These are phyloP conservation scores for Ophiostoma piceae DNA, from an alignment of 2,329 filamentous ascomycete species.

Conservation along the genomic window DNA sequence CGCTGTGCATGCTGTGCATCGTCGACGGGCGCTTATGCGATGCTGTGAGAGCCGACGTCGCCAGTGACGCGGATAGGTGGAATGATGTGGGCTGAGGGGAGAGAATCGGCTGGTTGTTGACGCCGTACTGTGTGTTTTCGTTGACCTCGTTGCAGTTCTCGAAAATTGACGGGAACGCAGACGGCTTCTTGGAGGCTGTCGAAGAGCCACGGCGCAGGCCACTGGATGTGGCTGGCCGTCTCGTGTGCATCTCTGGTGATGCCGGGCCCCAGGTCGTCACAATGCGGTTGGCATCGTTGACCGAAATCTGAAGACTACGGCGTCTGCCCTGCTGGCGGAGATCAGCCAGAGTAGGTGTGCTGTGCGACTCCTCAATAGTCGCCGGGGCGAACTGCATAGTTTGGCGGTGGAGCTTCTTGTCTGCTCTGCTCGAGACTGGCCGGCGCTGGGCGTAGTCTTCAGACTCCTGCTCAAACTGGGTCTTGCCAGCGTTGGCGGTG, in stretches of 20 bases:
- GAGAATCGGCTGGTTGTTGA: constrained; percentile 22
- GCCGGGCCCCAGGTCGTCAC: not conserved
- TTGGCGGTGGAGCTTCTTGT: constrained; percentile 22
- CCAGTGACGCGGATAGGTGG: constrained; percentile 24
- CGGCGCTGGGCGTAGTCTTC: not conserved
- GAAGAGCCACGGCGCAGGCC: not conserved
- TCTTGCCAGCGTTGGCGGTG: constrained; percentile 31
- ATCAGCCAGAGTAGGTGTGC: not conserved
- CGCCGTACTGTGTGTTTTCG: not conserved
- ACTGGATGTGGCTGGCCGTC: not conserved
- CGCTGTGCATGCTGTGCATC: constrained; percentile 18
- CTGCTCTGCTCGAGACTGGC: not conserved
- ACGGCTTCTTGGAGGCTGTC: not conserved
- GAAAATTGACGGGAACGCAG: not conserved
- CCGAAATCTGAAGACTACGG: not conserved
- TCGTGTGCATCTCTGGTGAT: not conserved
- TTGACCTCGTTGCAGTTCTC: not conserved
- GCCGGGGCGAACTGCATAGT: not conserved
- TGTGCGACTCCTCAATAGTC: not conserved
- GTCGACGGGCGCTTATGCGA: constrained; percentile 14
- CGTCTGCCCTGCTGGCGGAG: not conserved
- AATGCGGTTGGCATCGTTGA: constrained; percentile 8
- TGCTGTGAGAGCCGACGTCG: constrained; percentile 16
- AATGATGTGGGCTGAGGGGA: constrained; percentile 25
- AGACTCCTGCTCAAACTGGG: not conserved